Conservation (phyloP, 768 basidiomycete species). For the Pulveroboletus sp. region DNA sequence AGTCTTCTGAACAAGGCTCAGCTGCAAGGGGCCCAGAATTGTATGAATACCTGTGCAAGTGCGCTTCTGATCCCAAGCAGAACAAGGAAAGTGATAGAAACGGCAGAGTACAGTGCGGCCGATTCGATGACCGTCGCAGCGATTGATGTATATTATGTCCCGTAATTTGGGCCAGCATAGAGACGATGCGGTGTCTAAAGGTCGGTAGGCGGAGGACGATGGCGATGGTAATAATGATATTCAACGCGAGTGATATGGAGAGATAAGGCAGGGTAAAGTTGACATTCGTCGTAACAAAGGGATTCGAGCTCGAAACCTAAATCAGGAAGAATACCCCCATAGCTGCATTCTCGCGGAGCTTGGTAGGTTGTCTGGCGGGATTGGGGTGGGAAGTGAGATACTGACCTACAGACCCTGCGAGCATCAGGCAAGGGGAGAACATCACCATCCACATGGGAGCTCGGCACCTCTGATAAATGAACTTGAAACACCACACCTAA, state of each 20-base stretch:
- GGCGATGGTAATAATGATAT: conserved; percentile 29
- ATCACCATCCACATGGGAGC: conserved; percentile 9
- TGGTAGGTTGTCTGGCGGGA: not conserved
- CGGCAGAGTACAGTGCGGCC: conserved; percentile 25
- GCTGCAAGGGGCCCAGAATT: conserved; percentile 28
- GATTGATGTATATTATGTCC: conserved; percentile 28
- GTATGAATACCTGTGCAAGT: conserved; percentile 28
- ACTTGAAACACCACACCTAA: conserved; percentile 17
- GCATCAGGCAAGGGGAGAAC: conserved; percentile 6
- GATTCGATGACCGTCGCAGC: conserved; percentile 35
- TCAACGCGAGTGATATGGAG: conserved; percentile 28
- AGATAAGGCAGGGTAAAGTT: conserved; percentile 23
- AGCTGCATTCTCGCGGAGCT: not conserved
- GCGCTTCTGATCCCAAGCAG: conserved; percentile 18
- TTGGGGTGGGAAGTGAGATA: not conserved
- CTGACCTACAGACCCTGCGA: conserved; percentile 9
- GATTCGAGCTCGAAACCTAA: conserved; percentile 11
- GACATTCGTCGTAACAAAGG: conserved; percentile 5
- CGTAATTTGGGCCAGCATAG: conserved; percentile 16
- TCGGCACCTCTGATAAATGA: conserved; percentile 9
- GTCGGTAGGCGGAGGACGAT: conserved; percentile 28
- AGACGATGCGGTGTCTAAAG: conserved; percentile 10
- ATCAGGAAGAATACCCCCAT: conserved; percentile 7
- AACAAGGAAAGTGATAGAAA: conserved; percentile 29
- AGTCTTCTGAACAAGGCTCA: not conserved